Evolutionary conservation across 495 filamentous ascomycete species (phyloP), one percentile per base, ranked within the genome.

Genomic region (Aeminium ludgeri): DNA sequence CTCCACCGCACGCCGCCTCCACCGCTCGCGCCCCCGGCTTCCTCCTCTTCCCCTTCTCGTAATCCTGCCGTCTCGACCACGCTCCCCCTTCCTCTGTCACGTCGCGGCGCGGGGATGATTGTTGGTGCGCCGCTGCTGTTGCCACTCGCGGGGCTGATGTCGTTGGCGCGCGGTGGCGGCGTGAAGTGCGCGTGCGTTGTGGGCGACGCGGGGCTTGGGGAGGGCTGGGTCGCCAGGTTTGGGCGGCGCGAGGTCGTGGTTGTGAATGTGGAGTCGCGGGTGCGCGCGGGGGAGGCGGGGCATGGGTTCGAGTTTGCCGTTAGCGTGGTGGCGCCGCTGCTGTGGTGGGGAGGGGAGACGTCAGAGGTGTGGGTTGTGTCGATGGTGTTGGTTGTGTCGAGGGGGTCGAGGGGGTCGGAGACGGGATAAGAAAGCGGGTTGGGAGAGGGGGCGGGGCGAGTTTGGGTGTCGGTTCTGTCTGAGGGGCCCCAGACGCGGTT

Each of bases 401-500:
- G 28, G 28, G 28, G 28, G 8, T 30, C 28, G n/a, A 30, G n/a
- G 28, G 8, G n/a, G 8, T 30, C 28, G 7, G n/a, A 30, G 28
- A 30, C 28, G 28, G 28, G 8, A 30, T n/a, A 30, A n/a, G 8
- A 30, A 30, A 30, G 28, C 28, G 28, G 28, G 7, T n/a, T 30
- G n/a, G n/a, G 28, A 30, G 28, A 30, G 28, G 7, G 28, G 28
- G 28, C n/a, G 28, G n/a, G n/a, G 8, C 8, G 28, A n/a, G 7
- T n/a, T 30, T 7, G 8, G 28, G 8, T 7, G 28, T 7, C 28
- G 28, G n/a, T 7, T 7, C 28, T 30, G 8, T 30, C 28, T 30
- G 8, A 30, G 28, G n/a, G 28, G 28, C n/a, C 57, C 60, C 60
- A 63, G 5, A 57, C 58, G 12, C 59, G 41, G 27, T 43, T 46